Evolutionary conservation across 2,329 filamentous ascomycete genomes (phyloP).

Genomic region (Ceratocystis smalleyi): DNA sequence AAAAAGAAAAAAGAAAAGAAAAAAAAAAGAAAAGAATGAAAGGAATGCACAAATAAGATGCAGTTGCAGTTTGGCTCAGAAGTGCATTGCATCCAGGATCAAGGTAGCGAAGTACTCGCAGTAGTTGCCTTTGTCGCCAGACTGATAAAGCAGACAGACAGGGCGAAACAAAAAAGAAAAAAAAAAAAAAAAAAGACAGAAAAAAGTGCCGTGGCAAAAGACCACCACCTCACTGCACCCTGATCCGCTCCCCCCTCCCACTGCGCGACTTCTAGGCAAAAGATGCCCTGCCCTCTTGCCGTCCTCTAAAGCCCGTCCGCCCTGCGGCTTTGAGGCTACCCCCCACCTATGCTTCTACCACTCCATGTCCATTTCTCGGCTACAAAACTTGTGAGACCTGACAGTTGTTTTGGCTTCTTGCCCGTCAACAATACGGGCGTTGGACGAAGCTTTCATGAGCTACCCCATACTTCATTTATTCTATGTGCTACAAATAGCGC

Average conservation of each 20-base stretch:
- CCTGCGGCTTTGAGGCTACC: background rate
- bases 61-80: background rate
- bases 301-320: background rate
- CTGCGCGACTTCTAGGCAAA: background rate
- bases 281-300: background rate
- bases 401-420: background rate
- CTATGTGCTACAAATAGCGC: background rate
- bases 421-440: background rate
- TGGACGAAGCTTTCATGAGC: background rate
- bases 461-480: background rate
- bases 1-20: too few species aligned
- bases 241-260: background rate
- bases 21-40: background rate
- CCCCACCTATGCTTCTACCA: background rate
- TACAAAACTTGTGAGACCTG: background rate
- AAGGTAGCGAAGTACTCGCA: background rate
- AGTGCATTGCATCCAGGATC: background rate
- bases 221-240: background rate
- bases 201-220: conserved; percentile 1
- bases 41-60: background rate
- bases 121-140: background rate
- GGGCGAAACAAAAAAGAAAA: background rate
- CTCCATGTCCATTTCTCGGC: background rate
- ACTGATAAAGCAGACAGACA: background rate
- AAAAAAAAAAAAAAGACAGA: too few species aligned